phyloP scores from a whole-genome alignment of 2,329 filamentous ascomycete genomes.

The Verticillium zaregamsianum region DNA sequence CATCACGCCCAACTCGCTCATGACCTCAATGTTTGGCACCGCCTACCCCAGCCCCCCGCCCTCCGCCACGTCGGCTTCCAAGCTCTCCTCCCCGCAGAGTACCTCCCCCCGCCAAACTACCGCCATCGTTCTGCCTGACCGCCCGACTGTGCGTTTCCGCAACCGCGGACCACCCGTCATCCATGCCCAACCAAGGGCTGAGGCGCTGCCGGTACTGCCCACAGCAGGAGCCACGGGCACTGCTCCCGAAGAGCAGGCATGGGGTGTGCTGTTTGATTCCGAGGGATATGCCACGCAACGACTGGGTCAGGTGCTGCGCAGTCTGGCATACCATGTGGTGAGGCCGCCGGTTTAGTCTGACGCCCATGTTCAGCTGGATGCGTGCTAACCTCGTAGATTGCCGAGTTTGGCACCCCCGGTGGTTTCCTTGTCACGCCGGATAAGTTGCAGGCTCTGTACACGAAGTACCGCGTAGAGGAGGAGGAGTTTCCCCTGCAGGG shows the following conservation, averaged over 20 bases:
- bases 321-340: slow-evolving; percentile 67
- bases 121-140: background rate
- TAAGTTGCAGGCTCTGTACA: slow-evolving; percentile 73
- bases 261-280: slow-evolving; percentile 70
- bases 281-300: slow-evolving; percentile 63
- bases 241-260: slow-evolving; percentile 55
- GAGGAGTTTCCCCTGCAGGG: slow-evolving; percentile 50
- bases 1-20: slow-evolving; percentile 1
- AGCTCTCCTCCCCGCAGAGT: background rate
- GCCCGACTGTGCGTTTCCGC: slow-evolving; percentile 6
- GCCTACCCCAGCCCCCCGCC: slow-evolving; percentile 5
- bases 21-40: background rate
- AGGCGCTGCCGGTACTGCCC: background rate
- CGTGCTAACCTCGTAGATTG: slow-evolving; percentile 19
- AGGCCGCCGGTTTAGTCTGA: background rate
- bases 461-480: slow-evolving; percentile 55
- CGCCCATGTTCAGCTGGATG: background rate
- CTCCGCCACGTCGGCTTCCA: background rate
- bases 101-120: background rate
- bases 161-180: slow-evolving; percentile 5
- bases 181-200: slow-evolving; percentile 3
- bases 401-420: slow-evolving; percentile 17
- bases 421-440: slow-evolving; percentile 66
- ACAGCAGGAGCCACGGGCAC: background rate
- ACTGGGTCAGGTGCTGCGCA: slow-evolving; percentile 66